Evolutionary conservation across 495 filamentous ascomycete genomes (phyloP), one percentile per base, ranked within the genome.

Genomic region (Penicillium ochrochloron): DNA sequence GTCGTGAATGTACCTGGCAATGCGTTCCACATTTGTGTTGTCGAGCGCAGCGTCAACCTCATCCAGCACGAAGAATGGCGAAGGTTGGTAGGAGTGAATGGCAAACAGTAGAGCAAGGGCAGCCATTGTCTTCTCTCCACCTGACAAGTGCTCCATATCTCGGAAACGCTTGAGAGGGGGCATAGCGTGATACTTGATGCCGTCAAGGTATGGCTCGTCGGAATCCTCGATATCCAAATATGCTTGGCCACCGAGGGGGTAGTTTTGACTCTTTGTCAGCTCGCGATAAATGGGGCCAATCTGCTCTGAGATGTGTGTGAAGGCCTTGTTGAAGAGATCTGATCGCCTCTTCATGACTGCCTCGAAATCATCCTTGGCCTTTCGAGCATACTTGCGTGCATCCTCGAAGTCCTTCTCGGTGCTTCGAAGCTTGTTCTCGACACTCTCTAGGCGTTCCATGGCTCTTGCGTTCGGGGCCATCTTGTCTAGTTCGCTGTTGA

Each of bases 91-190:
- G 35, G 87, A 91, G 80, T 98, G 95, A 62, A 99, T 92, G 25
- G 95, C 94, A 70, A 99, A 98, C 8, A 99, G 86, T 58, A 99
- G 82, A 21, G 95, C 95, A 25, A 99, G 84, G 44, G 95, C 95
- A 2, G 95, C 95, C 89, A 99, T 99, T 15, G 96, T 97, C 85
- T 98, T 98, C 80, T 99, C 95, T 59, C 95, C 95, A 66, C 95
- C 95, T 12, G 92, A 96, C 25, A 99, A 85, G 72, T 97, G 94
- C 76, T 98, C 95, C 95, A 99, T 98, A 77, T 98, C 96, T 41
- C 95, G 86, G 88, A 98, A 99, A 58, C 95, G 93, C 80, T 99
- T 99, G 61, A 97, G 86, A 9, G 95, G 95, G 27, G 95, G 95
- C 94, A 97, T 98, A 67, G 96, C 95, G 76, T 97, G 92, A 77